Conservation (phyloP, 1,284 basidiomycete genomes). For the Pholiota adiposa region DNA sequence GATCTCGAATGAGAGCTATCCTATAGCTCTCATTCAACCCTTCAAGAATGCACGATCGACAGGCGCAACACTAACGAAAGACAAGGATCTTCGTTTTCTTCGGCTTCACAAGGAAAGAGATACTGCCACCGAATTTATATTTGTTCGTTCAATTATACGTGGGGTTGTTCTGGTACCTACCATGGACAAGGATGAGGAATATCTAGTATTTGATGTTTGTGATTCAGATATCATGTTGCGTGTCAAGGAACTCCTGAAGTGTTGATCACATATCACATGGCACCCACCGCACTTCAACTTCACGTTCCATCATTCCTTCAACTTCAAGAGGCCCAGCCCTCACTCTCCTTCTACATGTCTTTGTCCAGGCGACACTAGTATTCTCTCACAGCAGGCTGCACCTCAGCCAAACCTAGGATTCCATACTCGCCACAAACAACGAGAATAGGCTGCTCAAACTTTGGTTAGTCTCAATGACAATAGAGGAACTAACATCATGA, state of each 20-base stretch:
- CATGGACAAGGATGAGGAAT: not conserved
- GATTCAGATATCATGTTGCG: not conserved
- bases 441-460: no score
- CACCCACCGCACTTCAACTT: no score
- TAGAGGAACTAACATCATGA: no score
- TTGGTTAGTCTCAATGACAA: no score
- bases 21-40: conserved; percentile 7
- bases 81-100: not conserved
- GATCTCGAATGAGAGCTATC: conserved; percentile 29
- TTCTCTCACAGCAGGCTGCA: no score
- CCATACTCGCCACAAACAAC: no score
- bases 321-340: no score
- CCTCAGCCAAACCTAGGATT: no score
- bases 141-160: not conserved
- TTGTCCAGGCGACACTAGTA: no score
- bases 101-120: not conserved
- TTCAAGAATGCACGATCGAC: not conserved
- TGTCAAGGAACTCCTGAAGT: not conserved
- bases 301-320: no score
- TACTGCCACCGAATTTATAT: not conserved
- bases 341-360: no score
- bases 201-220: not conserved
- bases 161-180: not conserved
- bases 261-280: no score
- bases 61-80: not conserved